Percentiles rank a stretch among this genome's conserved stretches.
Evolutionary conservation across 306 rosid genomes (phyloP).

Genomic region (Heteromeles arbutifolia): DNA sequence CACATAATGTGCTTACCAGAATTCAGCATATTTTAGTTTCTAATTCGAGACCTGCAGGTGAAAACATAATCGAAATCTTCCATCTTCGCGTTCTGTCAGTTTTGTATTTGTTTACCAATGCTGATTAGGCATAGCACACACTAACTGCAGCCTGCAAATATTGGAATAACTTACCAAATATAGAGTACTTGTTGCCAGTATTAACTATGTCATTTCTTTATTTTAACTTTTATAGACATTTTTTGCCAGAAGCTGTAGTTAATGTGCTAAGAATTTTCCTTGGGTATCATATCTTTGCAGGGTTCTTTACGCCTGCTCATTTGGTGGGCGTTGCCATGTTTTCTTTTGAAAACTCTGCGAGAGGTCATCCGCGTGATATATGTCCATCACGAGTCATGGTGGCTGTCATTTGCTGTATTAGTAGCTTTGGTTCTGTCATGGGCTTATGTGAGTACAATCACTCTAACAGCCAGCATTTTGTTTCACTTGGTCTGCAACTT

Average conservation of each 20-base stretch:
- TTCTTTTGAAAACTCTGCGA: conserved; percentile 51
- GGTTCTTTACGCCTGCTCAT: conserved; percentile 51
- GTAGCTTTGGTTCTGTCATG: conserved; percentile 52
- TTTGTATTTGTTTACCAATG: not conserved
- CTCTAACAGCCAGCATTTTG: conserved; percentile 70
- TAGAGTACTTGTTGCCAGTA: not conserved
- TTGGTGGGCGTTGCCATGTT: conserved; percentile 56
- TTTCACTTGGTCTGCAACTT: conserved; percentile 82
- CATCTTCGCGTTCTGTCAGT: not conserved
- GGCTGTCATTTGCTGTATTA: conserved; percentile 43
- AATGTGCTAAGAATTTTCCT: not conserved
- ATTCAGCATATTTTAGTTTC: not conserved
- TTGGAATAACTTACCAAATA: not conserved
- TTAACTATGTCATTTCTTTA: not conserved
- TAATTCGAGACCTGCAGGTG: not conserved
- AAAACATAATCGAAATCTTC: not conserved
- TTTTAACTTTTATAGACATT: not conserved
- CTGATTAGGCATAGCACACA: not conserved
- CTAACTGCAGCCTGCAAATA: not conserved
- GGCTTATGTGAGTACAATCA: conserved; percentile 65
- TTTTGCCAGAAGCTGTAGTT: not conserved
- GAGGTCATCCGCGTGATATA: conserved; percentile 45
- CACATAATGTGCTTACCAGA: not conserved
- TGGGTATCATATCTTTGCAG: conserved; percentile 20
- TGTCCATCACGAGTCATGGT: conserved; percentile 43